Conservation (phyloP, 768 basidiomycete species). For the Gloeopeniophorella convolvens region DNA sequence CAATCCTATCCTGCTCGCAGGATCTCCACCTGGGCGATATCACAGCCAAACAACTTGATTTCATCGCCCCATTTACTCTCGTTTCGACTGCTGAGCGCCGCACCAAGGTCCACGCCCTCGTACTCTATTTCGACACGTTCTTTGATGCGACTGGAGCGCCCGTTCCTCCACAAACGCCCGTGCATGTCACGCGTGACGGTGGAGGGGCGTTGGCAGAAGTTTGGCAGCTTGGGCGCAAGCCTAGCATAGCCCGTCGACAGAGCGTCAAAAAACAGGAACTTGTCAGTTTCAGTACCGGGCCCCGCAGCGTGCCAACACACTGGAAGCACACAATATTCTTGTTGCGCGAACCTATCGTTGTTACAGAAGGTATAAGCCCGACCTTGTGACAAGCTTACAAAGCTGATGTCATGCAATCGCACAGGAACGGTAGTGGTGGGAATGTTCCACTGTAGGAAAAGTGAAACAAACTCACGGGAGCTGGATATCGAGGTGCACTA, state of each 20-base stretch:
- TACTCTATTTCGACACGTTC: conserved; percentile 94
- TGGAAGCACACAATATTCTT: conserved; percentile 96
- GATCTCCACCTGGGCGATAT: conserved; percentile 68
- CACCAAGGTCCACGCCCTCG: conserved; percentile 67
- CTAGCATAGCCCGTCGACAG: conserved; percentile 48
- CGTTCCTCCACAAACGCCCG: conserved; percentile 44
- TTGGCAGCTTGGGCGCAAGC: conserved; percentile 70
- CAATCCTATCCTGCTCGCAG: conserved; percentile 31
- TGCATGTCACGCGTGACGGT: conserved; percentile 53
- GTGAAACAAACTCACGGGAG: conserved; percentile 73
- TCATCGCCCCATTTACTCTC: conserved; percentile 72
- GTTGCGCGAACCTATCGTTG: conserved; percentile 68
- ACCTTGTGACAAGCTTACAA: too few species aligned
- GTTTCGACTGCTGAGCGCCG: conserved; percentile 52
- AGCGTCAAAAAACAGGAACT: conserved; percentile 41
- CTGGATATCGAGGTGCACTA: conserved; percentile 90
- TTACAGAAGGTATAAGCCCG: conserved; percentile 58
- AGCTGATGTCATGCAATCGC: not conserved
- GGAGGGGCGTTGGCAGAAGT: conserved; percentile 62
- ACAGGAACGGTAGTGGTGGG: conserved; percentile 72
- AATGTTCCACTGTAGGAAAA: conserved; percentile 80
- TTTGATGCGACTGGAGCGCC: conserved; percentile 60
- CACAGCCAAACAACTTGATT: conserved; percentile 68
- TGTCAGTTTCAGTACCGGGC: conserved; percentile 87
- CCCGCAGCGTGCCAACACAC: conserved; percentile 80